Evolutionary conservation across 2,329 filamentous ascomycete species (phyloP), one percentile per base, ranked within the genome.

Genomic region (Aspergillus sp.): DNA sequence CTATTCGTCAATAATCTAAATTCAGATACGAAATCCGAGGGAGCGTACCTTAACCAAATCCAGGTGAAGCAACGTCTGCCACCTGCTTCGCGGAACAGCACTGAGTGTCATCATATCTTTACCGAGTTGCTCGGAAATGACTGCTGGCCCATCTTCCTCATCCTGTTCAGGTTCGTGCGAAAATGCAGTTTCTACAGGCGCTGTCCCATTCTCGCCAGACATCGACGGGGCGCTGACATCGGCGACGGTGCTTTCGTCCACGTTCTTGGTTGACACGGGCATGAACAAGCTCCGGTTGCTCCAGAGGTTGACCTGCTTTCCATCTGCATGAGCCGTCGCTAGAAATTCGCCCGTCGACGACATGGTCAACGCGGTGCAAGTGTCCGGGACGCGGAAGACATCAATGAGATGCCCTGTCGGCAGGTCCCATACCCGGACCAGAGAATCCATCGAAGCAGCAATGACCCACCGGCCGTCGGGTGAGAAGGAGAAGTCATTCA

Each of bases 341-440:
- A 98, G 72, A 49, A 86, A 96, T 52, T 98, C 91, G 10, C 89
- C 91, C 0, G 86, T 93, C 1, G 71, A 71, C 0, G 91, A 94
- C 67, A 96, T 93, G 5, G 88, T 78, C 8, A 98, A 67, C 2
- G 86, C 80, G 11, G 79, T 91, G 56, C 88, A 94, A 8, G 80
- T 78, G 33, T 74, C 81, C 34, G 79, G 76, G 4, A 93, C 74
- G 36, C 78, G 78, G 61, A 98, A 86, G 2, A 84, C 85, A 54
- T 98, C 91, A 41, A 98, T 91, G 10, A 98, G 70, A 61, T 98
- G 89, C 15, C 86, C 89, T 0, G 93, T 98, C 0, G 91, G 86
- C 16, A 98, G 68, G 63, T 98, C 93, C 86, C 91, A 98, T 5
- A 96, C 76, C 26, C 91, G 77, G 31, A 95, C 67, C 4, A 86